A percentile compares a stretch with the other conserved stretches of the same genome.
Evolutionary conservation across 441 rosid species (phyloP).

Genomic region (Pelargonium fulgidum): DNA sequence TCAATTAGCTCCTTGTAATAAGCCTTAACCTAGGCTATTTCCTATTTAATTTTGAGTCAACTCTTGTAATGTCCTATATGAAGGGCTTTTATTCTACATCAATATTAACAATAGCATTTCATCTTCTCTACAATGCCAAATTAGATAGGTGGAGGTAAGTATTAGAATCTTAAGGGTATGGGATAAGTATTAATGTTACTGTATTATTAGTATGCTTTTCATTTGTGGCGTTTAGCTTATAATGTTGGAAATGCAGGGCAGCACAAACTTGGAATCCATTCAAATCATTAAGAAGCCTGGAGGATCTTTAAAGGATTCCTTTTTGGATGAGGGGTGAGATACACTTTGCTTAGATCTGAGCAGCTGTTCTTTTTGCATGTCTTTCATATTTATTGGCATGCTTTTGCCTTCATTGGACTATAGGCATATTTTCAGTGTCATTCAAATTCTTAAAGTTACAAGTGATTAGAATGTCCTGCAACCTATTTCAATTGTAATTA

Average conservation of each 20-base stretch:
- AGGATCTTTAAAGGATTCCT: slow-evolving; percentile 79
- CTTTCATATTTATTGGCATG: not conserved
- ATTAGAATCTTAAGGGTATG: too few species aligned
- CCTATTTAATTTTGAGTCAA: too few species aligned
- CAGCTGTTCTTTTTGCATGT: not conserved
- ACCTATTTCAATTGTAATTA: not conserved
- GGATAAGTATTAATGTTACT: too few species aligned
- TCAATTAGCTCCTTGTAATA: too few species aligned
- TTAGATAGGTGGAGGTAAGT: too few species aligned
- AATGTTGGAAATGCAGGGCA: slow-evolving; percentile 48
- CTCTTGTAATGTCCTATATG: too few species aligned
- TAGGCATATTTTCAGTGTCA: not conserved
- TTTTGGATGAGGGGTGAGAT: slow-evolving; percentile 90
- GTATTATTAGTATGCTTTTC: too few species aligned
- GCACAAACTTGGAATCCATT: slow-evolving; percentile 86
- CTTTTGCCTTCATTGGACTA: not conserved
- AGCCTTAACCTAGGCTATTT: too few species aligned
- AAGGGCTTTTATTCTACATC: too few species aligned
- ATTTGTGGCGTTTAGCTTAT: not conserved
- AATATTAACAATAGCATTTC: too few species aligned
- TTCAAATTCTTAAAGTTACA: not conserved
- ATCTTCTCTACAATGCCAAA: too few species aligned
- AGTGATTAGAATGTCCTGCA: not conserved
- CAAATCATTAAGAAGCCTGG: slow-evolving; percentile 96
- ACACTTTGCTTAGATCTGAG: not conserved